phyloP scores from a whole-genome alignment of 1,284 basidiomycete genomes.

The Melampsora americana region DNA sequence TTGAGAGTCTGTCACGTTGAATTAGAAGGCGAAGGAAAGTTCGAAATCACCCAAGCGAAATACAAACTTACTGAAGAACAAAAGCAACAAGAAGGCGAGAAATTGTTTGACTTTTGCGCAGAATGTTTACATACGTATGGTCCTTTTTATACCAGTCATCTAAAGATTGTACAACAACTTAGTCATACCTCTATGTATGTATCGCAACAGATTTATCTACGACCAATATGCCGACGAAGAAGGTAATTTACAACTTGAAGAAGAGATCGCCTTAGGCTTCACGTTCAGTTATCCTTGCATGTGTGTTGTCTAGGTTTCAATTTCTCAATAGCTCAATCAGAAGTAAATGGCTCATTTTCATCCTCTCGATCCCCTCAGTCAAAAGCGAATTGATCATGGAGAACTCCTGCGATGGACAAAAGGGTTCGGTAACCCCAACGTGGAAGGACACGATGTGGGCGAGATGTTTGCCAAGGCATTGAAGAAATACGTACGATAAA shows the following conservation, averaged over 20 bases:
- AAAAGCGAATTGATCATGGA: slow-evolving; percentile 90
- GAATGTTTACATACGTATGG: slow-evolving; percentile 72
- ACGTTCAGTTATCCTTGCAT: slow-evolving; percentile 63
- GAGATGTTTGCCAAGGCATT: slow-evolving; percentile 85
- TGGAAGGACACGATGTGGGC: slow-evolving; percentile 87
- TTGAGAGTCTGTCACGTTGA: slow-evolving; percentile 94
- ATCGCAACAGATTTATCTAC: slow-evolving; percentile 65
- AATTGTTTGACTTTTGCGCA: slow-evolving; percentile 95
- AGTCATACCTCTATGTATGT: neutral
- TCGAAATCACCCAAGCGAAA: slow-evolving; percentile 96
- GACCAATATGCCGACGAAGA: slow-evolving; percentile 67
- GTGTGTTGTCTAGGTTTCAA: neutral
- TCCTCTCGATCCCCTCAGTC: slow-evolving; percentile 58
- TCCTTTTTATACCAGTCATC: neutral
- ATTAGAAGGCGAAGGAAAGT: slow-evolving; percentile 85
- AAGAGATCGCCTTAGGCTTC: slow-evolving; percentile 80
- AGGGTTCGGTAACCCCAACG: slow-evolving; percentile 87
- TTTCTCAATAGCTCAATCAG: neutral
- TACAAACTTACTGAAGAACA: slow-evolving; percentile 96
- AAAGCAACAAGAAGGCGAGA: slow-evolving; percentile 93
- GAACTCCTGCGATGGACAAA: slow-evolving; percentile 97
- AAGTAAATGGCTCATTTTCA: neutral
- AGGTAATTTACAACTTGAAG: slow-evolving; percentile 65
- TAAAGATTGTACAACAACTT: neutral
- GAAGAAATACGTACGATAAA: slow-evolving; percentile 60